Base-by-base conservation (phyloP, 1,284 basidiomycete species). In the Trametes hirsuta region DNA sequence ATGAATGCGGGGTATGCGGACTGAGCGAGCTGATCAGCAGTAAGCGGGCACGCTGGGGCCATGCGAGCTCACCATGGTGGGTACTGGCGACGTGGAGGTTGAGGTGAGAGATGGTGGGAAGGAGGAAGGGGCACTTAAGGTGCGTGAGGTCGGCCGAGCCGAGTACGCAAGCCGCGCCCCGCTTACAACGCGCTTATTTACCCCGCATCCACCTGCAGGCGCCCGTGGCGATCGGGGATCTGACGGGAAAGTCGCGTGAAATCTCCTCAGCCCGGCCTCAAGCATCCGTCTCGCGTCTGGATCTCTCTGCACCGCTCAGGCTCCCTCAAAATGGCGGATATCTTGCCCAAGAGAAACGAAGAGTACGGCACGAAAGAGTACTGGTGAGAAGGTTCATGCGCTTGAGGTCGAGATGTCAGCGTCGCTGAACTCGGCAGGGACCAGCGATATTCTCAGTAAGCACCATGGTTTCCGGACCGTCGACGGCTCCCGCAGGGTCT, bases 1-100 rank as follows among this genome's bases (percentile, higher is more conserved):
- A 86, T 78, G 73, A 85, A 90, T 59, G 93, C 90, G 66, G 91
- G 91, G 73, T 90, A 86, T 53, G 91, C 89, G 74, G 91, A 93
- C 91, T 92, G 22, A 3, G 2, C 12, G 3, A 3, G 21, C 3
- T 8, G 15, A 22, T 50, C 36, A 50, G 25, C n/a, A n/a, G 14
- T 22, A 12, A 6, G 1, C 40, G 14, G 0, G 11, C 8, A 36
- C 12, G 6, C 24, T 15, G 42, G 2, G 18, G 12, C 15, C 39
- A 15, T 21, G 8, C 4, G 14, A 14, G 47, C 65, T 47, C 40
- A 66, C 68, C 66, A 68, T 69, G 42, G 47, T 58, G 48, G 25
- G 22, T 25, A 42, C 36, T 42, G 47, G 18, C 39, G 42, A 53
- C 42, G 47, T 62, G 55, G 50, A 47, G 53, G 55, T 14, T 52